Percentiles rank a stretch among this genome's conserved stretches.
Evolutionary conservation across 2,329 filamentous ascomycete genomes (phyloP).

Genomic region (Ceratocystis ficicola): DNA sequence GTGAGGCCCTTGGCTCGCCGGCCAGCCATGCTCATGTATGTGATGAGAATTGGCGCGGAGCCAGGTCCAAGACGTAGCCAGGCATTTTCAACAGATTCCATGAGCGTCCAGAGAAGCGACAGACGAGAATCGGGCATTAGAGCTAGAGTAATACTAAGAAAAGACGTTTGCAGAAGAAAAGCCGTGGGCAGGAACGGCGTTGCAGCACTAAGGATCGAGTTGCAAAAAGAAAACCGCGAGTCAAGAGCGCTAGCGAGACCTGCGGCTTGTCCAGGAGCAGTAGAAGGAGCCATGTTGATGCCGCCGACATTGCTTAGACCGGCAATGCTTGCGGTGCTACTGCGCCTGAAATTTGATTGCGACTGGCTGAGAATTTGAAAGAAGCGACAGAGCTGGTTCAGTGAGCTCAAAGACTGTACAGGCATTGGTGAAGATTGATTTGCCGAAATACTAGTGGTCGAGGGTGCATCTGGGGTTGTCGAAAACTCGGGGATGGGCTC

Average conservation of each 20-base stretch:
- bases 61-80: constrained; percentile 28
- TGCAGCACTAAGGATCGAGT: constrained; percentile 30
- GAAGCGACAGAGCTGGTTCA: constrained; percentile 34
- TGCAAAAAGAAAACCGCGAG: constrained; percentile 31
- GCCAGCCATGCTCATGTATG: constrained; percentile 31
- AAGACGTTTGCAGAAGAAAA: constrained; percentile 31
- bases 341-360: constrained; percentile 15
- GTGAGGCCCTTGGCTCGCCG: constrained; percentile 28
- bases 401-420: constrained; percentile 31
- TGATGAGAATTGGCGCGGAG: constrained; percentile 30
- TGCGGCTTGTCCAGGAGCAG: background rate
- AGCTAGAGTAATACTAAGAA: constrained; percentile 31
- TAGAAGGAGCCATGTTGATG: constrained; percentile 24
- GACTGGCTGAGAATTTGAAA: constrained; percentile 29
- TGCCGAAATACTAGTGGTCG: background rate
- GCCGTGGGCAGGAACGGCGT: constrained; percentile 30
- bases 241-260: constrained; percentile 30
- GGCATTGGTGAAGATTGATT: constrained; percentile 24
- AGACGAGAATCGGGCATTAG: constrained; percentile 28
- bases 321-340: background rate
- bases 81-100: constrained; percentile 29
- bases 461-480: background rate
- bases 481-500: constrained; percentile 37
- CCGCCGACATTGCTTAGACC: constrained; percentile 13
- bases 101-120: constrained; percentile 31